A percentile compares a stretch with the other conserved stretches of the same genome.
Conservation (phyloP, 345 rosid genomes). For the Citrus mangshanensis region DNA sequence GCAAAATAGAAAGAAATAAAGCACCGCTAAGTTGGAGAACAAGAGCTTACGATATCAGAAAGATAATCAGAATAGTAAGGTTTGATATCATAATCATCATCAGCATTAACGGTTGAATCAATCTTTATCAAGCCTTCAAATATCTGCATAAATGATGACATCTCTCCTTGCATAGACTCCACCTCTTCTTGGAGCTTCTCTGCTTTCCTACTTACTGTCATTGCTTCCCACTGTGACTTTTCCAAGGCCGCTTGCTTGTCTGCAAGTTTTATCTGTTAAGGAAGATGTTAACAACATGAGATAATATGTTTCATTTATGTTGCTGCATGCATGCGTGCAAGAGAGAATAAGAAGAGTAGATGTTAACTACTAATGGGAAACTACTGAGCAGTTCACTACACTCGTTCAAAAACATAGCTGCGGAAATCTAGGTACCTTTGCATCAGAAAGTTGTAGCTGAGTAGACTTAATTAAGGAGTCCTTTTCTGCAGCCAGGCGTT, state of each 20-base stretch:
- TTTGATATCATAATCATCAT: conserved; percentile 62
- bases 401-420: conserved; percentile 8
- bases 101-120: conserved; percentile 26
- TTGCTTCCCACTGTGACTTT: conserved; percentile 90
- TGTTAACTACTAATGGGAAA: background rate
- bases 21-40: background rate
- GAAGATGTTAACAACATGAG: conserved; percentile 11
- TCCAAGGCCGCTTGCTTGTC: conserved; percentile 96
- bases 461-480: conserved; percentile 63
- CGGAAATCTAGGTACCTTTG: conserved; percentile 50
- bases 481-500: conserved; percentile 56
- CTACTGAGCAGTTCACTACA: background rate
- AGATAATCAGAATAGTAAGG: conserved; percentile 50
- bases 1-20: background rate
- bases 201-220: conserved; percentile 55
- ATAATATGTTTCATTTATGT: background rate
- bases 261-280: conserved; percentile 76
- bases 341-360: background rate
- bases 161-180: conserved; percentile 57
- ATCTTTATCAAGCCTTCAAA: conserved; percentile 60
- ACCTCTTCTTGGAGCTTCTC: conserved; percentile 78
- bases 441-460: conserved; percentile 77
- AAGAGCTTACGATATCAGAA: conserved; percentile 56
- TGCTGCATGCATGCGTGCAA: background rate
- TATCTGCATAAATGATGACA: conserved; percentile 50